Evolutionary conservation across 306 rosid species (phyloP), one percentile per base, ranked within the genome.

Genomic region (Herpetospermum pedunculosum): DNA sequence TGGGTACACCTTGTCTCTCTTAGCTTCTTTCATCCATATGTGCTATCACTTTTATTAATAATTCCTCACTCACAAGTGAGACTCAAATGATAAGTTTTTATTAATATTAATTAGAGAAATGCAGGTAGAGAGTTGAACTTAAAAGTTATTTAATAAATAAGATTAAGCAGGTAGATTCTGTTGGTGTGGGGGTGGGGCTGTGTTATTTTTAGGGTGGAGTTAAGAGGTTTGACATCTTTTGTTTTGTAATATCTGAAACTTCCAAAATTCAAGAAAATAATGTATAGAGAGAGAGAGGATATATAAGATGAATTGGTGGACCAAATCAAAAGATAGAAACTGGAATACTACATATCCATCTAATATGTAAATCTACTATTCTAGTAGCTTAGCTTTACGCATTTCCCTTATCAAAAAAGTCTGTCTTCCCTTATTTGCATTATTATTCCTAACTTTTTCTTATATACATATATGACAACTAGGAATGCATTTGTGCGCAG

Each of bases 211-310:
- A n/a, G n/a, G n/a, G n/a, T n/a, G 15, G 70, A 12, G 72, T n/a
- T 38, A 65, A 23, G 10, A 65, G 48, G 8, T 65, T 65, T 38
- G 34, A 10, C 32, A 65, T 41, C 73, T 68, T 68, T 68, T 65
- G 18, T 7, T 68, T 53, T 68, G 54, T 68, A 37, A 43, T 68
- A 68, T 68, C 53, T 68, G 6, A 68, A 68, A 47, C 73, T 68
- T 43, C 21, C 73, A 41, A 8, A 67, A 9, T 41, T 28, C 52
- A 41, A 21, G 7, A 43, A 68, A 68, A 40, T 68, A 23, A 68
- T 41, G 15, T 44, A 44, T 43, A 5, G 16, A n/a, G n/a, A n/a
- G n/a, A n/a, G n/a, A n/a, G n/a, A n/a, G n/a, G n/a, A 32, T 58
- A 32, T 4, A 5, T 10, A 1, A 30, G 9, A 30, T 23, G 4